A percentile compares a stretch with the other conserved stretches of the same genome.
These are phyloP conservation scores for Silene conica DNA, from an alignment of 148 eudicot species.

Conservation along the genomic window DNA sequence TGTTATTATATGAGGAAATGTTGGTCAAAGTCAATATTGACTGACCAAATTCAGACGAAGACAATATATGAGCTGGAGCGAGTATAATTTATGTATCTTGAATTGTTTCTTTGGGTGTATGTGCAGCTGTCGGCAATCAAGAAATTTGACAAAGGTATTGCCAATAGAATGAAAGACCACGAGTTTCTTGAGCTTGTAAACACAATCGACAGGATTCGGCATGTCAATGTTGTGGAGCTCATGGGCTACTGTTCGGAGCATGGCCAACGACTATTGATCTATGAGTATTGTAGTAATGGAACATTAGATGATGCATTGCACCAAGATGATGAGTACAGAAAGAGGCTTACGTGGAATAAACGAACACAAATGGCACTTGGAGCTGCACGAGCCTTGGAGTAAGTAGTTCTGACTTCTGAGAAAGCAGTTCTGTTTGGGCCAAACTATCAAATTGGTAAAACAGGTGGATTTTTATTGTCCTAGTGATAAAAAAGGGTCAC, in stretches of 20 bases:
- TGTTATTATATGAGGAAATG: too few species aligned
- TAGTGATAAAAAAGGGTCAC: too few species aligned
- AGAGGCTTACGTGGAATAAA: slow-evolving; percentile 67
- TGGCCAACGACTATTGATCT: slow-evolving; percentile 74
- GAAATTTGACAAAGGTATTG: slow-evolving; percentile 72
- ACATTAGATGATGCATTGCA: slow-evolving; percentile 83
- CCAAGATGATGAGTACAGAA: slow-evolving; percentile 73
- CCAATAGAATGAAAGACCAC: slow-evolving; percentile 61
- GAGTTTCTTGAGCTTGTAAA: slow-evolving; percentile 82
- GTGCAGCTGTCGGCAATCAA: slow-evolving; percentile 74
- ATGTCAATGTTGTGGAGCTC: slow-evolving; percentile 80
- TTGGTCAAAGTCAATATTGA: too few species aligned
- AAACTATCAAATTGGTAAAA: too few species aligned
- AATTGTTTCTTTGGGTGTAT: slow-evolving; percentile 21
- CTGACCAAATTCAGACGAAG: too few species aligned
- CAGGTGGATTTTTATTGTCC: too few species aligned
- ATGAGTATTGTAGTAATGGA: slow-evolving; percentile 78
- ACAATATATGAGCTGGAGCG: too few species aligned
- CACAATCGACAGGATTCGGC: slow-evolving; percentile 67
- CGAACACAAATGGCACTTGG: slow-evolving; percentile 92
- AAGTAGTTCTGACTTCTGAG: slow-evolving; percentile 28
- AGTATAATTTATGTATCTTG: neutral
- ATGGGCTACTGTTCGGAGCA: slow-evolving; percentile 90
- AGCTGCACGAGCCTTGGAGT: slow-evolving; percentile 97
- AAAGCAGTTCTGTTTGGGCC: too few species aligned